These are phyloP conservation scores for Phytophthora meadii DNA, from an alignment of 352 stramenopile species.

Conservation along the genomic window DNA sequence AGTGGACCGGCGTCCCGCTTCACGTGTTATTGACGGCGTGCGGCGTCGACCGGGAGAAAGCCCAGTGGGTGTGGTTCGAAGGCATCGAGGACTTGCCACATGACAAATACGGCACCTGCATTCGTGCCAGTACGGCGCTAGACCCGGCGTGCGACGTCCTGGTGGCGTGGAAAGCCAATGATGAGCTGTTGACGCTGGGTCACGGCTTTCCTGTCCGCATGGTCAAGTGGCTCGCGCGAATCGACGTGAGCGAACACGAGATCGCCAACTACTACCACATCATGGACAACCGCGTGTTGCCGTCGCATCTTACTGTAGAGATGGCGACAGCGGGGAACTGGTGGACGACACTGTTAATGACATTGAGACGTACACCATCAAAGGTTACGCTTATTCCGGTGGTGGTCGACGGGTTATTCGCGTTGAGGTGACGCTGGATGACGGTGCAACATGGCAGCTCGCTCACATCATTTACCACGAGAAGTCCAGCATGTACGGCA, in stretches of 20 bases:
- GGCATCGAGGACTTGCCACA: too few relatives aligned
- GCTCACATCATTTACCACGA: conserved; percentile 66
- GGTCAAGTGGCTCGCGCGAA: conserved; percentile 94
- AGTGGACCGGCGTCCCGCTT: conserved; percentile 91
- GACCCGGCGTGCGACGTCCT: conserved; percentile 92
- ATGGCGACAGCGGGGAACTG: conserved; percentile 84
- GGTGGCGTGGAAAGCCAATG: conserved; percentile 93
- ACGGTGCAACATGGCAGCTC: conserved; percentile 88
- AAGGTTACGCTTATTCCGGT: conserved; percentile 93
- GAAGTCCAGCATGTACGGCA: conserved; percentile 86
- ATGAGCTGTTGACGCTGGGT: conserved; percentile 89
- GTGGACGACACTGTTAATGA: conserved; percentile 64
- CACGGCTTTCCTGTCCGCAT: conserved; percentile 93
- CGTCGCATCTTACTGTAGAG: conserved; percentile 89
- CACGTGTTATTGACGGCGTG: conserved; percentile 46
- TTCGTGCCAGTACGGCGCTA: conserved; percentile 73
- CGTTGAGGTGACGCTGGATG: conserved; percentile 91
- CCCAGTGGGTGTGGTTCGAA: too few relatives aligned
- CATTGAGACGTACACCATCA: conserved; percentile 72
- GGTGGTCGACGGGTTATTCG: conserved; percentile 90
- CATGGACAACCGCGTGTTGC: conserved; percentile 95
- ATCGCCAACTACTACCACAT: conserved; percentile 94
- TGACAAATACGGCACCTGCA: too few relatives aligned
- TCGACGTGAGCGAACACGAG: conserved; percentile 82
- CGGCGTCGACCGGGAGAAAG: too few relatives aligned